Evolutionary conservation across 176 grass and related monocot genomes (phyloP).

Genomic region (Aegilops sharonensis): DNA sequence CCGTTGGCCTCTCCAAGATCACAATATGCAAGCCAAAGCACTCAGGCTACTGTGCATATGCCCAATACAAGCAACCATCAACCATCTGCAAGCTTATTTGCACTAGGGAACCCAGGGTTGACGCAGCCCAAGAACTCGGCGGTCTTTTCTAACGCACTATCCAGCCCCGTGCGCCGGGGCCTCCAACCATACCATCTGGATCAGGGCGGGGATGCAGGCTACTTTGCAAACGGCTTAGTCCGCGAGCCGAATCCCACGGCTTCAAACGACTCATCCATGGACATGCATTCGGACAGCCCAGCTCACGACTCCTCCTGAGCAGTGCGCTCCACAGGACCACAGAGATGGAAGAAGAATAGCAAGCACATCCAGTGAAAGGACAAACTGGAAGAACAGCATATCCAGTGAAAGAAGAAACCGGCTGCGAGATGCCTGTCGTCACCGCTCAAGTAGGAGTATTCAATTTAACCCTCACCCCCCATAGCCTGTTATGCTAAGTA

Average conservation of each 20-base stretch:
- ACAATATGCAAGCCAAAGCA: constrained; percentile 43
- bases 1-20: constrained; percentile 48
- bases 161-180: constrained; percentile 53
- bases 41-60: constrained; percentile 20
- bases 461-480: constrained; percentile 37
- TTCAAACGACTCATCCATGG: constrained; percentile 57
- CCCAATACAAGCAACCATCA: constrained; percentile 46
- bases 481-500: constrained; percentile 30
- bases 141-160: constrained; percentile 61
- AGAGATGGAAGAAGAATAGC: neutral
- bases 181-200: constrained; percentile 64
- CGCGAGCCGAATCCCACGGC: constrained; percentile 27
- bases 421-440: neutral
- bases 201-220: constrained; percentile 44
- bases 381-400: constrained; percentile 22
- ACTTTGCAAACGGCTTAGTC: constrained; percentile 24
- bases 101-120: constrained; percentile 27
- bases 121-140: constrained; percentile 41
- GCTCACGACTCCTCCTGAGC: constrained; percentile 38
- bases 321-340: neutral
- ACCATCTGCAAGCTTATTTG: constrained; percentile 27
- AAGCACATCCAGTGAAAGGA: constrained; percentile 10
- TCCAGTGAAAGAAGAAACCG: constrained; percentile 21
- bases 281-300: constrained; percentile 65
- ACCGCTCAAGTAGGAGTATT: constrained; percentile 42